These are phyloP conservation scores for Fusarium sp. DNA, from an alignment of 2,329 filamentous ascomycete species.

Conservation along the genomic window DNA sequence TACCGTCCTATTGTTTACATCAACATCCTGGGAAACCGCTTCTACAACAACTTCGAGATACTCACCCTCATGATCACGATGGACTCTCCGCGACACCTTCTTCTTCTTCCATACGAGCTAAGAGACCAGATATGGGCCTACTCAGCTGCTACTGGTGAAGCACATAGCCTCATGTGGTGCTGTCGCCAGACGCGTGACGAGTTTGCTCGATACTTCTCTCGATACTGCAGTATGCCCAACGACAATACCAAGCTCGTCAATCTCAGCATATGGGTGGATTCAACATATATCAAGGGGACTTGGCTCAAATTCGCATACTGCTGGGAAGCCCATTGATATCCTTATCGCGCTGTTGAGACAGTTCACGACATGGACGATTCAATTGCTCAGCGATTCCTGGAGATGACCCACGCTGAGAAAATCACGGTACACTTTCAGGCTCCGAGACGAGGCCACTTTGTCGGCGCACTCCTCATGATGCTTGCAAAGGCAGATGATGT, in stretches of 20 bases:
- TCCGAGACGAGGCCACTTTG: conserved; percentile 19
- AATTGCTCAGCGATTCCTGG: not conserved
- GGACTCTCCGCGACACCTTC: not conserved
- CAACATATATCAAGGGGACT: conserved; percentile 5
- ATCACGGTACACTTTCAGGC: not conserved
- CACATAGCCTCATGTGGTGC: conserved; percentile 10
- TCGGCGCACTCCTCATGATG: conserved; percentile 21
- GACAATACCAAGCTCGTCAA: not conserved
- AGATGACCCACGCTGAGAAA: conserved; percentile 1
- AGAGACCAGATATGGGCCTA: conserved; percentile 17
- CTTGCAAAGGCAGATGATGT: conserved; percentile 20
- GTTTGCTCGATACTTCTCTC: conserved; percentile 1
- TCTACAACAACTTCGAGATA: not conserved
- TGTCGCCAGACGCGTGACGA: conserved; percentile 15
- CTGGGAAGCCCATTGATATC: not conserved
- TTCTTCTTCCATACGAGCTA: conserved; percentile 16
- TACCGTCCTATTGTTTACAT: not conserved
- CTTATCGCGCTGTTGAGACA: not conserved
- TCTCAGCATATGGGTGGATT: conserved; percentile 14
- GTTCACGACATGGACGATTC: conserved; percentile 16
- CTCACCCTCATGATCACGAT: not conserved
- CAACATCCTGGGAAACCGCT: not conserved
- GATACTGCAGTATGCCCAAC: not conserved
- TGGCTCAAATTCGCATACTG: conserved; percentile 24
- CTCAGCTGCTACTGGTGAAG: not conserved